Conservation (phyloP, 768 basidiomycete genomes). For the Tulasnella sp. region DNA sequence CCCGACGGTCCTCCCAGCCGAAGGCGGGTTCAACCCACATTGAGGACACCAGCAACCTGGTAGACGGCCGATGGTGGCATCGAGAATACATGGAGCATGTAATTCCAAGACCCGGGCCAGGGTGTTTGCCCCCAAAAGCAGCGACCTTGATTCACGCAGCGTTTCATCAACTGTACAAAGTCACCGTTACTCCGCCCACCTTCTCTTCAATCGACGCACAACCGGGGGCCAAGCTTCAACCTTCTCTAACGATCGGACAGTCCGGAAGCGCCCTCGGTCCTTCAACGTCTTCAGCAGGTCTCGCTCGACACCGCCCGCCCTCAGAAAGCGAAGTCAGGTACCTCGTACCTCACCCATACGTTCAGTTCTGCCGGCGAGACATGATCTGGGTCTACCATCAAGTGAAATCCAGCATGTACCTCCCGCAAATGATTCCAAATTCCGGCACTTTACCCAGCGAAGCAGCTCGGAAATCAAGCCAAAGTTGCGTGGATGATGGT, state of each 20-base stretch:
- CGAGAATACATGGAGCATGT: background rate
- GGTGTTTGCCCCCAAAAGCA: constrained; percentile 17
- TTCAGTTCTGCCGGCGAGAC: constrained; percentile 80
- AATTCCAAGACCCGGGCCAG: constrained; percentile 12
- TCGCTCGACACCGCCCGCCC: background rate
- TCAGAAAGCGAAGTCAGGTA: constrained; percentile 67
- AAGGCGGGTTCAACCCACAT: constrained; percentile 4
- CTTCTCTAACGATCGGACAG: background rate
- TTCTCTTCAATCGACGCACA: constrained; percentile 2
- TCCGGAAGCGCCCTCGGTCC: no score
- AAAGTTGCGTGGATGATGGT: constrained; percentile 59
- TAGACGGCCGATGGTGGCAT: constrained; percentile 1
- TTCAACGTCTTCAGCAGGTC: background rate
- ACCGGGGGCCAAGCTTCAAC: background rate
- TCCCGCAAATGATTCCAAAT: constrained; percentile 59
- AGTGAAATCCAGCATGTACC: constrained; percentile 61
- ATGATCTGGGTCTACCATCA: constrained; percentile 78
- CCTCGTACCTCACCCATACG: constrained; percentile 78
- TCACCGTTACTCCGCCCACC: constrained; percentile 20
- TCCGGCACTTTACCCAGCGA: constrained; percentile 45
- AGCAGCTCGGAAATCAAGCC: constrained; percentile 51
- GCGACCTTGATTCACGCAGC: background rate
- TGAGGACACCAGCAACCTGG: background rate
- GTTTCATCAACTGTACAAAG: constrained; percentile 18
- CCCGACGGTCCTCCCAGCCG: background rate